Evolutionary conservation across 441 rosid species (phyloP).

Genomic region (Croton setiger): DNA sequence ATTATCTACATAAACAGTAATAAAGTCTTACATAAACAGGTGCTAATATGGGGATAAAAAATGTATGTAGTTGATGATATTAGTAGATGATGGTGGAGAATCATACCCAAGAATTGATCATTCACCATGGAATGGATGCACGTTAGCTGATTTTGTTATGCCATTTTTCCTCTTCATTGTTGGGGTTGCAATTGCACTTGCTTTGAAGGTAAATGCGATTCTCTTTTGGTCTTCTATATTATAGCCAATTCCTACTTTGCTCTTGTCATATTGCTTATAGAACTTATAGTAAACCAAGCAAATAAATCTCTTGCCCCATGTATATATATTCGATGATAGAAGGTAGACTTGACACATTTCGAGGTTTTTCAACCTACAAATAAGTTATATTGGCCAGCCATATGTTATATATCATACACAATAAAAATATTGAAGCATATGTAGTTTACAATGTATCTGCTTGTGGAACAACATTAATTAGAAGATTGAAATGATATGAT

Average conservation of each 20-base stretch:
- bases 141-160: constrained; percentile 67
- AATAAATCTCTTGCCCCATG: background rate
- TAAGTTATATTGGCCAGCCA: too few species aligned
- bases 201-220: constrained; percentile 54
- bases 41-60: too few species aligned
- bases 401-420: too few species aligned
- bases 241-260: background rate
- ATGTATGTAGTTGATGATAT: constrained; percentile 51
- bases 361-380: too few species aligned
- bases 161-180: constrained; percentile 74
- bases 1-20: too few species aligned
- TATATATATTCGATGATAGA: background rate
- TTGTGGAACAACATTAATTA: background rate
- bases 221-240: background rate
- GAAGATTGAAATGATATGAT: background rate
- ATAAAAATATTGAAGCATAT: too few species aligned
- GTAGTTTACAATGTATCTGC: background rate
- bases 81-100: constrained; percentile 60
- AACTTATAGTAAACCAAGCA: background rate
- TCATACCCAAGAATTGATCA: constrained; percentile 53
- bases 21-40: too few species aligned
- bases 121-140: constrained; percentile 74
- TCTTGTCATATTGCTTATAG: background rate
- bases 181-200: constrained; percentile 66
- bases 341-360: too few species aligned